Evolutionary conservation across 192 early-diverging fungal genomes (phyloP).

Genomic region (Pilaira anomala): DNA sequence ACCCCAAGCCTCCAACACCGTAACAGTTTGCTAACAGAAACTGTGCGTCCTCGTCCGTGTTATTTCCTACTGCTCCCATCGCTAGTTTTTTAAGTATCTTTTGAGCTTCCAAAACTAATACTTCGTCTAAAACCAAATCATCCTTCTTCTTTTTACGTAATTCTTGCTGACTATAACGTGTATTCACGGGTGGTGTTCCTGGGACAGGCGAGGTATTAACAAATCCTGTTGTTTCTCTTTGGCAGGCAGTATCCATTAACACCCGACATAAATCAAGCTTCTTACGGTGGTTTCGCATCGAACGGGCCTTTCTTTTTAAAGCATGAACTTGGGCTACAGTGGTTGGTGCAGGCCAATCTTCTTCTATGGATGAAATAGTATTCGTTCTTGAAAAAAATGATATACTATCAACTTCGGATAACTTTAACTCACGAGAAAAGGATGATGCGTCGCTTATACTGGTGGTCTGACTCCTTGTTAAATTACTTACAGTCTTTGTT

Average conservation of each 20-base stretch:
- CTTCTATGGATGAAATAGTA: not conserved
- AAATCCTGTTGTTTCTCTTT: not conserved
- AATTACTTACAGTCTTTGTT: not conserved
- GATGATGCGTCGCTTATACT: not conserved
- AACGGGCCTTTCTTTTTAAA: not conserved
- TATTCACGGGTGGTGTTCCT: not conserved
- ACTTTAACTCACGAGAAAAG: not conserved
- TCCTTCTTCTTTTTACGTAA: conserved; percentile 38
- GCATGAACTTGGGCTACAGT: not conserved
- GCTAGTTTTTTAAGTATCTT: conserved; percentile 84
- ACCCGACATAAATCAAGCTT: not conserved
- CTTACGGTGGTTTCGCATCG: not conserved
- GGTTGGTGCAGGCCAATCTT: not conserved
- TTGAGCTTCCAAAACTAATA: conserved; percentile 75
- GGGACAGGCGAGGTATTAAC: not conserved
- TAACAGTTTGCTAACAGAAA: conserved; percentile 91
- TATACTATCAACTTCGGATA: not conserved
- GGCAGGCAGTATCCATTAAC: not conserved
- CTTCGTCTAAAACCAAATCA: conserved; percentile 64
- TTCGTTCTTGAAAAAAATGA: not conserved
- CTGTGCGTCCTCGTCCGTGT: conserved; percentile 75
- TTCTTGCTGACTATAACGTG: not conserved
- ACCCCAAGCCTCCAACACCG: conserved; percentile 80
- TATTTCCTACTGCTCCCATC: conserved; percentile 56
- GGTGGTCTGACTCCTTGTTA: not conserved